Evolutionary conservation across 371 early-diverging fungal species (phyloP), one percentile per base, ranked within the genome.

Genomic region (Chytridium lagenaria): DNA sequence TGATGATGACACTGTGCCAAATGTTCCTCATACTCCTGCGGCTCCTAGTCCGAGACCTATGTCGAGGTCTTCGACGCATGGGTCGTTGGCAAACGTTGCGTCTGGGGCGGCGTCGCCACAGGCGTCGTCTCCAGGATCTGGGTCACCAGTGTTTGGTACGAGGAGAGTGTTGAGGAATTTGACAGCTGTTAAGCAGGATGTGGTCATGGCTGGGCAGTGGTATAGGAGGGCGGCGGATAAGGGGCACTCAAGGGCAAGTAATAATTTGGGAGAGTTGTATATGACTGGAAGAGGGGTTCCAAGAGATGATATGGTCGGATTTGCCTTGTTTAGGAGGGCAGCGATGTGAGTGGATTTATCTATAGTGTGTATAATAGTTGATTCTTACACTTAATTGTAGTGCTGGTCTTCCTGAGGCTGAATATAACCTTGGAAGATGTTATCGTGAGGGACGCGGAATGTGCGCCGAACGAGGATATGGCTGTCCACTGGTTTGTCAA

Each of bases 361-460:
- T 55, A 33, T 5, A 7, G 34, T 26, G 33, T 33, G 22, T 16
- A 63, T 7, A 44, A 44, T 12, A 44, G 7, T 19, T 44, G 19
- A 44, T 12, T 19, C 34, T 30, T 36, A 30, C 39, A 12, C 15
- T 67, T 37, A 5, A 3, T 49, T 67, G 33, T 30, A 67, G 37
- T 22, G 76, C 76, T 23, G 76, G 76, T 1, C 52, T 76, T 15
- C 63, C 76, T 19, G 76, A 76, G 31, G 76, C 76, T 19, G 76
- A 76, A 64, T 76, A 76, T 68, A 76, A 76, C 51, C 55, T 76
- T 51, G 76, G 76, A 5, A 34, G 76, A 36, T 76, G 76, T 40
- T 76, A 68, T 51, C 67, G 76, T 1, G 76, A 76, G 52, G 76
- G 76, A 23, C 71, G 76, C 1, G 76, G 76, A n/a, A n/a, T 76